Base-by-base conservation (phyloP, 176 grass and related monocot genomes). In the Ampelocalamus luodianensis region DNA sequence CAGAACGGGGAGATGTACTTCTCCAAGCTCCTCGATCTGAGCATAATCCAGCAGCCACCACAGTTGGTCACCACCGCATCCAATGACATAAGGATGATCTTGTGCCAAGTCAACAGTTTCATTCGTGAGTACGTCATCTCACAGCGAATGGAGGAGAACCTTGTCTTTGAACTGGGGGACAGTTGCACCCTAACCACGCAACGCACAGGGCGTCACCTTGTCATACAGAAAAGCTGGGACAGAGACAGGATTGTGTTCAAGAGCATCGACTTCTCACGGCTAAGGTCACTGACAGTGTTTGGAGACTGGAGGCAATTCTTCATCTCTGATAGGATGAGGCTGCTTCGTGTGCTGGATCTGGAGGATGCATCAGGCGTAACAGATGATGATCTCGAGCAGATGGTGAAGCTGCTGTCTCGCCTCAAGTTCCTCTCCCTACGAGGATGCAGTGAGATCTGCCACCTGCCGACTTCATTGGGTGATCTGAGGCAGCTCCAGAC, bases 271-370 rank as follows among this genome's bases (percentile, higher is more conserved):
- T 37, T 82, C 5, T 82, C 79, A 0, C 22, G 4, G 22, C 56
- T 90, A 17, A 15, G 88, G 22, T 93, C 90, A 0, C 0, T 93
- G 0, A 85, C 88, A 0, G 56, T 79, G 0, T 93, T 82, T 27
- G 88, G 87, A 0, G 0, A 62, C 27, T 67, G 76, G 42, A 15
- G 3, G 2, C 10, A 45, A 4, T 84, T 70, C 42, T 8, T 83
- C 1, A 3, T 64, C 20, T 90, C 65, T 0, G 1, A 50, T 5
- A 74, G 39, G 12, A 85, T 93, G 87, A 82, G 12, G 11, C 27
- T 85, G 8, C 54, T 93, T 0, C 18, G 87, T 32, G 88, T 93
- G 10, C 14, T 93, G 20, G 87, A 93, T 29, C 34, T 93, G 5
- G 84, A 93, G 72, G 63, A 68, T 0, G 10, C 59, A 10, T 3